Evolutionary conservation across 352 stramenopile genomes (phyloP), one percentile per base, ranked within the genome.

Genomic region (Phytophthora kernoviae): DNA sequence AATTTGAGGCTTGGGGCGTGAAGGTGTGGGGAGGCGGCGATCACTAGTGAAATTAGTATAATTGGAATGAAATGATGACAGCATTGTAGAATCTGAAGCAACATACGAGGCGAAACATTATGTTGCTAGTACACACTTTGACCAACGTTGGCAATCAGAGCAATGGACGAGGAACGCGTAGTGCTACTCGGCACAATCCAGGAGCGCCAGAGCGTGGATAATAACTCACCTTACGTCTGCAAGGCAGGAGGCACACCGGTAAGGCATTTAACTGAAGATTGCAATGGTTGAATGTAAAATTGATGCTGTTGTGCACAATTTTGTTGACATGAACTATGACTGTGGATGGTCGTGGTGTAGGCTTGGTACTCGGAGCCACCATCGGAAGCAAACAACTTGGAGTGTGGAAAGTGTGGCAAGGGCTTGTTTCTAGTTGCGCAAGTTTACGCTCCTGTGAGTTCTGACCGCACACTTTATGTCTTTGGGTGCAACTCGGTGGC

Each of bases 401-500:
- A 47, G 24, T 95, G 86, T 47, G 54, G 79, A 26, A 82, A 83
- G 37, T 95, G 86, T 44, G 55, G 61, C 39, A 78, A 81, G 1
- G 26, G 58, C 0, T 53, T 95, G 30, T 95, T 88, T 27, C 57
- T 93, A 21, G 78, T 95, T 33, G 78, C 64, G n/a, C 58, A 93
- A 77, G 76, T 94, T 43, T 95, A 93, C 34, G 84, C 86, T 42
- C 84, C 86, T 7, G 81, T 92, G 15, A 81, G 91, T 15, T 66
- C 63, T 5, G 75, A 91, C 41, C 78, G 86, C 26, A 90, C 86
- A 45, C 65, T 95, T 10, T 95, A 95, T 40, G 71, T 93, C 4
- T 95, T 95, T 57, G 86, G 86, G 9, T 95, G 86, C 73, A 95
- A 95, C 55, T 85, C 86, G 5, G 65, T 80, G n/a, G 73, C 77